Conservation (phyloP, 108 stramenopile species). For the Nitzschia palea region DNA sequence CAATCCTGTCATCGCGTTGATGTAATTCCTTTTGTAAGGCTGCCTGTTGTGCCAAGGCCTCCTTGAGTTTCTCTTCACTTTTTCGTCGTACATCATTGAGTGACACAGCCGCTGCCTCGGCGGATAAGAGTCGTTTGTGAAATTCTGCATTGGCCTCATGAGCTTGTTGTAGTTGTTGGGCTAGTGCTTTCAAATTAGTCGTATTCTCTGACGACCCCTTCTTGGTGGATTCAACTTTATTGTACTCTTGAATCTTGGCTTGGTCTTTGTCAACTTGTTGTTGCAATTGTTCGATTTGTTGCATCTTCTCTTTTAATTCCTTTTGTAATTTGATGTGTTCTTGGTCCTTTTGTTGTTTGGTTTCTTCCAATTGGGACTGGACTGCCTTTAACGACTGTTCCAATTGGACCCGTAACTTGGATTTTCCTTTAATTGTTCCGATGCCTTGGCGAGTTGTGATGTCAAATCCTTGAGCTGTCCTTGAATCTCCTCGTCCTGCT, state of each 20-base stretch:
- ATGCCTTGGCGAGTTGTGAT: too few relatives aligned
- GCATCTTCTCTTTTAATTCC: neutral
- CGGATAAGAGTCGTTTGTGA: neutral
- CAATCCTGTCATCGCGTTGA: neutral
- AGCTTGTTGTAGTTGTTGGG: neutral
- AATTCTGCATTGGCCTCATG: neutral
- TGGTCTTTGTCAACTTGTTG: neutral
- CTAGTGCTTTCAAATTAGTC: too few relatives aligned
- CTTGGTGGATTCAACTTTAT: neutral
- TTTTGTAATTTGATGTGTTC: neutral
- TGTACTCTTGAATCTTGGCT: neutral
- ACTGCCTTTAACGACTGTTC: neutral
- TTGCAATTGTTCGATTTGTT: neutral
- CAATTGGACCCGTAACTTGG: neutral
- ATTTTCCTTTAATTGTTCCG: neutral
- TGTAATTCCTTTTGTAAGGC: neutral
- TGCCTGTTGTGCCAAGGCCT: neutral
- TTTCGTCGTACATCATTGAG: neutral
- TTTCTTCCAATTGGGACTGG: neutral
- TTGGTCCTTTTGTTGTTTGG: neutral
- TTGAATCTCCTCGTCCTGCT: too few relatives aligned
- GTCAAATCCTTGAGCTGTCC: too few relatives aligned
- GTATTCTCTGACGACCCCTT: too few relatives aligned
- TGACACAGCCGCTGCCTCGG: neutral
- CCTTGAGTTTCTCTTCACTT: neutral